Conservation (phyloP, 257 asterid genomes). For the Solanum etuberosum region DNA sequence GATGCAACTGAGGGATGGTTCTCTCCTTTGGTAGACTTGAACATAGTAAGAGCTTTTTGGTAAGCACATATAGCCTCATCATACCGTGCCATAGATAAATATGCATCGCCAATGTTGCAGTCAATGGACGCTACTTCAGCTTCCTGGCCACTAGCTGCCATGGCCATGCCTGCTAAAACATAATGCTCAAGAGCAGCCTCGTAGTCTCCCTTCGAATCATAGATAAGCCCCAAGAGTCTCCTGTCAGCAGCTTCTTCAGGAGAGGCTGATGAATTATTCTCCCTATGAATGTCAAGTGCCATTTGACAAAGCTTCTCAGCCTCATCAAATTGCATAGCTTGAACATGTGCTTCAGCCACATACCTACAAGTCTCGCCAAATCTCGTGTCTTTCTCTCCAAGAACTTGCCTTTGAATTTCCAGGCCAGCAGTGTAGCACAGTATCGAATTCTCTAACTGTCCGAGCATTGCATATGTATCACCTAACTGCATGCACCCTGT, state of each 20-base stretch:
- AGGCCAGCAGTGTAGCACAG: conserved; percentile 63
- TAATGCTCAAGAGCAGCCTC: conserved; percentile 85
- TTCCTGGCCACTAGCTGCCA: conserved; percentile 60
- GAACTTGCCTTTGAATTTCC: conserved; percentile 71
- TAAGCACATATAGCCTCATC: conserved; percentile 80
- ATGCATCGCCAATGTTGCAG: conserved; percentile 78
- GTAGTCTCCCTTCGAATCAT: conserved; percentile 68
- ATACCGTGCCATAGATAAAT: conserved; percentile 52
- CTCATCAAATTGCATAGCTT: conserved; percentile 77
- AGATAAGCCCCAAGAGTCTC: conserved; percentile 76
- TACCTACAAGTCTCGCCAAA: conserved; percentile 87
- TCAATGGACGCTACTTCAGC: conserved; percentile 72
- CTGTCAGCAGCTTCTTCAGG: conserved; percentile 84
- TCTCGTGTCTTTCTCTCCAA: conserved; percentile 71
- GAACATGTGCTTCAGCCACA: conserved; percentile 84
- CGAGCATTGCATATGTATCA: conserved; percentile 79
- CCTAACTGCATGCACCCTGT: conserved; percentile 97
- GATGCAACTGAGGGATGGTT: conserved; percentile 70
- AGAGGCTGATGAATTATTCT: conserved; percentile 32
- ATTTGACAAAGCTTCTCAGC: conserved; percentile 64
- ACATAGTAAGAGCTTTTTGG: conserved; percentile 55
- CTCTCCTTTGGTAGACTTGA: conserved; percentile 62
- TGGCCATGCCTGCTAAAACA: conserved; percentile 74
- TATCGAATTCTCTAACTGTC: conserved; percentile 73
- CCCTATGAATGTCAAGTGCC: conserved; percentile 68